Base-by-base conservation (phyloP, 1,284 basidiomycete genomes). In the Tylopilus orsonianus region DNA sequence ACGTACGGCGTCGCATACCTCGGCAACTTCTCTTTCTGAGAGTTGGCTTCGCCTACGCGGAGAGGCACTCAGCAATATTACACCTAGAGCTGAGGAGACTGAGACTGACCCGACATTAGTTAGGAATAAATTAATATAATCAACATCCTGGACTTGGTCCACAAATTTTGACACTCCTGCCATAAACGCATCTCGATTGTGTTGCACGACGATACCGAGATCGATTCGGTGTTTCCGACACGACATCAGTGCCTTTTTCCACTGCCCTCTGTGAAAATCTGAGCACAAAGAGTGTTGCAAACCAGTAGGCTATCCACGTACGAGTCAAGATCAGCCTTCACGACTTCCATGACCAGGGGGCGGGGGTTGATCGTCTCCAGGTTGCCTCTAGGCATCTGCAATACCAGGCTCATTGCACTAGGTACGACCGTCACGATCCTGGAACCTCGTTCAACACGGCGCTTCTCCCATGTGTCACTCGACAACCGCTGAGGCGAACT, bases 311-410 rank as follows among this genome's bases (percentile, higher is more conserved):
- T 20, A n/a, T 41, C 33, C 24, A 71, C 87, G 56, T 60, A 94
- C 93, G 65, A 71, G 41, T 85, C 75, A 10, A 95, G 74, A 61
- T 93, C 88, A 41, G 80, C 73, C 45, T 79, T 77, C 1, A 96
- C 85, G 3, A 90, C 85, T 44, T 87, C 80, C 69, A 97, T 83
- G 3, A 98, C 94, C 52, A 99, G 72, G 1, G 96, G 90, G 27
- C 97, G 77, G 1, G 97, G 97, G 59, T 88, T 92, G 48, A 99
- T 87, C 0, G 93, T 97, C 73, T 99, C 97, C 46, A 99, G 66
- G 68, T 99, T 99, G 0, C 97, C 97, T 56, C 97, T 75, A 0
- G 96, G 97, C 94, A 99, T 99, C 72, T 99, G 97, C 12, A 99
- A 71, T 1, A 99, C 89, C 14, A 97, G 69, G 55, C 79, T 86